These are phyloP conservation scores for Solanum bulbocastanum DNA, from an alignment of 257 asterid genomes.

Conservation along the genomic window DNA sequence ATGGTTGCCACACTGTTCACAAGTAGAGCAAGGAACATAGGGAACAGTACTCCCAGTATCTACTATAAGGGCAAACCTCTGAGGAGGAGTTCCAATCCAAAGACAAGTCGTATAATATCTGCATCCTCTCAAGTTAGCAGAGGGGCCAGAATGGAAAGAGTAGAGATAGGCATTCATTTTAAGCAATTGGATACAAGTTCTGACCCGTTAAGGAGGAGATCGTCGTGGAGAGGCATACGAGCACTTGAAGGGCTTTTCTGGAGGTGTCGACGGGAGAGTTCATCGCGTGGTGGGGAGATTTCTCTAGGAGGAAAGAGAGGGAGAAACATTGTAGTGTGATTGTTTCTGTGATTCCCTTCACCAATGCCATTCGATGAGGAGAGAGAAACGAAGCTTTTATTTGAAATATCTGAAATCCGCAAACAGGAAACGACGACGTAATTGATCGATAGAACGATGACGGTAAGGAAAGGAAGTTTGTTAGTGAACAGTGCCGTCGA, in stretches of 20 bases:
- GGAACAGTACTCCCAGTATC: conserved; percentile 96
- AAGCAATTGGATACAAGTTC: background rate
- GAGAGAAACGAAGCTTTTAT: background rate
- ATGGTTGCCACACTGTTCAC: conserved; percentile 85
- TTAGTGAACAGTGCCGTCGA: background rate
- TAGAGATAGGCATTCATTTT: background rate
- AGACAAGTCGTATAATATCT: conserved; percentile 81
- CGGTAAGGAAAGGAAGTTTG: background rate
- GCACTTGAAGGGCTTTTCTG: conserved; percentile 24
- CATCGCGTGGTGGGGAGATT: conserved; percentile 3
- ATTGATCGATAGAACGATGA: background rate
- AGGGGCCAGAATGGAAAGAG: background rate
- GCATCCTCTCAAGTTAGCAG: conserved; percentile 1
- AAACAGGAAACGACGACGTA: background rate
- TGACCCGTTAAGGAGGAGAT: conserved; percentile 76
- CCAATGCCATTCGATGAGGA: background rate
- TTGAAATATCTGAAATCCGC: background rate
- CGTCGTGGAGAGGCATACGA: conserved; percentile 78
- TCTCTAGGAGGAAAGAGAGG: conserved; percentile 17
- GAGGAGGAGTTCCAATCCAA: conserved; percentile 95
- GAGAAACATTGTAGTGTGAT: conserved; percentile 19
- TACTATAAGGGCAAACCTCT: conserved; percentile 77
- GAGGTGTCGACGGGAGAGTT: conserved; percentile 19
- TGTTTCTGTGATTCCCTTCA: background rate
- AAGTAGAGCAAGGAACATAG: conserved; percentile 83